Conservation (phyloP, 371 early-diverging fungal species). For the Rhizopus sp. region DNA sequence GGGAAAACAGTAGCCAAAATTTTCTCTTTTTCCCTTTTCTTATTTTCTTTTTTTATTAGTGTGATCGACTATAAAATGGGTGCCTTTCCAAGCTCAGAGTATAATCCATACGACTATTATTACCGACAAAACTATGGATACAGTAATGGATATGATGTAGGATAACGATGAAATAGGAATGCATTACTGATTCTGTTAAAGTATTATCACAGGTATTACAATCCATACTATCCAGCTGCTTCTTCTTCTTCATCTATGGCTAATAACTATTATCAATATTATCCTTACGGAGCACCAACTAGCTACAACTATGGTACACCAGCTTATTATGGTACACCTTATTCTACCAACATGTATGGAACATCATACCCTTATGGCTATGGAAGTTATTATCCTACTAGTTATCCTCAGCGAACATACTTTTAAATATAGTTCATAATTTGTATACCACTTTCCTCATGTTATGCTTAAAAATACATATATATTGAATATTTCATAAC, state of each 20-base stretch:
- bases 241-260: too few relatives aligned
- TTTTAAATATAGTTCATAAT: too few relatives aligned
- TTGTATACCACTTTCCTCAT: too few relatives aligned
- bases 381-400: too few relatives aligned
- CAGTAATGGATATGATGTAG: not conserved
- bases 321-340: slow-evolving; percentile 5
- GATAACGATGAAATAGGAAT: not conserved
- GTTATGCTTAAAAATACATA: too few relatives aligned
- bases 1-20: not conserved
- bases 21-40: too few relatives aligned
- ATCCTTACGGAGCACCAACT: slow-evolving; percentile 1
- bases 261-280: not conserved
- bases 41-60: too few relatives aligned
- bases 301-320: not conserved
- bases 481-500: too few relatives aligned
- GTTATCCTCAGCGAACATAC: too few relatives aligned
- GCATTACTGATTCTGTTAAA: not conserved
- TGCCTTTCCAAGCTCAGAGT: slow-evolving; percentile 3
- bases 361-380: not conserved
- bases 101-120: slow-evolving; percentile 2
- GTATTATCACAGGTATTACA: not conserved
- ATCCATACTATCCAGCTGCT: not conserved
- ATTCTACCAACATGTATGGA: not conserved
- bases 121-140: not conserved
- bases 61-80: not conserved